Evolutionary conservation across 2,329 filamentous ascomycete species (phyloP).

Genomic region (Aspergillus sp.): DNA sequence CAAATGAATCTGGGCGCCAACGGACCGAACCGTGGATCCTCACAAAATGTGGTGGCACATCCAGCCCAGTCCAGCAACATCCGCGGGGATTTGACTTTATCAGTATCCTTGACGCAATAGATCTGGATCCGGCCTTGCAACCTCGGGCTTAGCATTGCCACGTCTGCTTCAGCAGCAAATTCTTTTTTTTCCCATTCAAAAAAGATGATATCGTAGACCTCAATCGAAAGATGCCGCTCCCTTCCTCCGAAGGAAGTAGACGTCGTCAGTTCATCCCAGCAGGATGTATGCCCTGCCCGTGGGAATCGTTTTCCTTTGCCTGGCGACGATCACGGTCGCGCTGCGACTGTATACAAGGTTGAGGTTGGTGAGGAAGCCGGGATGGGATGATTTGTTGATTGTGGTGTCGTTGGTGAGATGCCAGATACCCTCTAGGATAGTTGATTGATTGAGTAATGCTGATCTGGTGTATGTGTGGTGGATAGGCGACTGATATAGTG

Average conservation of each 20-base stretch:
- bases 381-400: conserved; percentile 33
- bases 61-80: not conserved
- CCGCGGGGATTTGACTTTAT: not conserved
- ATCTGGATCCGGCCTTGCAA: not conserved
- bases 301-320: conserved; percentile 21
- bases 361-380: conserved; percentile 24
- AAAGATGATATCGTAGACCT: too few species aligned
- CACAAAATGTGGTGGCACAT: not conserved
- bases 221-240: not conserved
- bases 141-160: not conserved
- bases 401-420: conserved; percentile 22
- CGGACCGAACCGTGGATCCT: conserved; percentile 6
- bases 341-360: conserved; percentile 29
- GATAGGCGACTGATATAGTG: conserved; percentile 14
- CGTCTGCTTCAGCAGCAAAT: too few species aligned
- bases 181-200: too few species aligned
- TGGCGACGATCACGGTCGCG: conserved; percentile 24
- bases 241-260: not conserved
- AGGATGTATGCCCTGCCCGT: conserved; percentile 27
- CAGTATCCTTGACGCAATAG: conserved; percentile 22
- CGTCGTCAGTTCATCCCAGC: conserved; percentile 1
- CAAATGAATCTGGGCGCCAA: not conserved
- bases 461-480: not conserved
- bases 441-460: conserved; percentile 1
- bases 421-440: too few species aligned